Evolutionary conservation across 108 stramenopile genomes (phyloP).

Genomic region (Mayamaea pseudoterrestris): DNA sequence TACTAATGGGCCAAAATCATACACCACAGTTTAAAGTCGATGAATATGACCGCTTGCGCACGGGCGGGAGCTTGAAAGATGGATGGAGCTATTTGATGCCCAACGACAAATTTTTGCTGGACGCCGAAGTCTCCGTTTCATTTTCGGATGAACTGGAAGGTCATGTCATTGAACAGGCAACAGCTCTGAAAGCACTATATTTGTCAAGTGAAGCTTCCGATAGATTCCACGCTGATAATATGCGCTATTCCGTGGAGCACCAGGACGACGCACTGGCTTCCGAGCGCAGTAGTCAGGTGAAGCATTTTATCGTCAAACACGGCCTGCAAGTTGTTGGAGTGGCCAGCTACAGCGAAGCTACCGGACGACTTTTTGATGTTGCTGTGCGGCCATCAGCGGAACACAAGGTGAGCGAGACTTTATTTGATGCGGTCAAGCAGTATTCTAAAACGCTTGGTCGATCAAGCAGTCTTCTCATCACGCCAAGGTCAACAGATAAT

Average conservation of each 20-base stretch:
- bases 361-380: slow-evolving; percentile 41
- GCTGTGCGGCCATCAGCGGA: slow-evolving; percentile 49
- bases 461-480: slow-evolving; percentile 15
- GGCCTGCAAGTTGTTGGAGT: slow-evolving; percentile 64
- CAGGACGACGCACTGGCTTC: not conserved
- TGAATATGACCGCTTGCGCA: no score
- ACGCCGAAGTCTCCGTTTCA: slow-evolving; percentile 34
- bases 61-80: slow-evolving; percentile 61
- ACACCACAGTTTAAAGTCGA: slow-evolving; percentile 15
- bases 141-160: slow-evolving; percentile 44
- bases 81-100: slow-evolving; percentile 67
- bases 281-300: not conserved
- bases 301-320: slow-evolving; percentile 44
- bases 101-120: slow-evolving; percentile 20
- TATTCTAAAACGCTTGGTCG: slow-evolving; percentile 8
- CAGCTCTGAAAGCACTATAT: slow-evolving; percentile 5
- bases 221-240: not conserved
- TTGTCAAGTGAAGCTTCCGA: not conserved
- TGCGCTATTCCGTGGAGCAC: not conserved
- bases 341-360: slow-evolving; percentile 39
- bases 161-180: slow-evolving; percentile 4
- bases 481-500: slow-evolving; percentile 21
- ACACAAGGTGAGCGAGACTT: slow-evolving; percentile 6
- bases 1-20: slow-evolving; percentile 61
- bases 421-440: slow-evolving; percentile 13